Base-by-base conservation (phyloP, 2,329 filamentous ascomycete species). In the Xylaria sp. region DNA sequence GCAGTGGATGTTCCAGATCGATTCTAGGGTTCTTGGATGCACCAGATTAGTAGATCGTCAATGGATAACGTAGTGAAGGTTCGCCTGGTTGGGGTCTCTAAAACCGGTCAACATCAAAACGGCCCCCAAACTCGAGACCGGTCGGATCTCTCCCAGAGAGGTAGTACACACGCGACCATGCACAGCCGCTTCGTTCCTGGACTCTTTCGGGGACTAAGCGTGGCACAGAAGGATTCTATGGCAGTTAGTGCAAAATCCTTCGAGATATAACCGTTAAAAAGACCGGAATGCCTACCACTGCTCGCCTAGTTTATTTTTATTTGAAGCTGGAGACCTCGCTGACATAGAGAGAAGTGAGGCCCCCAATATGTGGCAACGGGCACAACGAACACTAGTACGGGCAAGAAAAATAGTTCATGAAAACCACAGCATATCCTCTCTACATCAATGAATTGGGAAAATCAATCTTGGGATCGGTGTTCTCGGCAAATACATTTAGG, bases 251-350 rank as follows among this genome's bases (percentile, higher is more conserved):
- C 29, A 29, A 23, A 35, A 66, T 66, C 21, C 25, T 50, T 61
- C 27, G 21, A 57, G 48, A 37, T 42, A 40, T 48, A 12, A 18
- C 23, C 29, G n/a, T 25, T 35, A 23, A 47, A 61, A 35, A 47
- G 60, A 23, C 10, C 10, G 25, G 4, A 21, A 47, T 6, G 47
- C 16, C 6, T n/a, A 18, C 27, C 10, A 35, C 18, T 18, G 29
- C n/a, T 18, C n/a, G 13, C 13, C 18, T 58, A 35, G 29, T 65
- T 66, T 69, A 62, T 66, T 69, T 65, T 65, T 44, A 29, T 25
- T 57, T 29, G 23, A 62, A 54, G 51, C 12, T 16, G 61, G 61
- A 64, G 61, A 64, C 61, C 53, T 64, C 61, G 23, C 25, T 18
- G n/a, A 21, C 37, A 47, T n/a, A 50, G 37, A 12, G 10, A 54